These are phyloP conservation scores for Trichoderma gracile DNA, from an alignment of 2,329 filamentous ascomycete species.

Conservation along the genomic window DNA sequence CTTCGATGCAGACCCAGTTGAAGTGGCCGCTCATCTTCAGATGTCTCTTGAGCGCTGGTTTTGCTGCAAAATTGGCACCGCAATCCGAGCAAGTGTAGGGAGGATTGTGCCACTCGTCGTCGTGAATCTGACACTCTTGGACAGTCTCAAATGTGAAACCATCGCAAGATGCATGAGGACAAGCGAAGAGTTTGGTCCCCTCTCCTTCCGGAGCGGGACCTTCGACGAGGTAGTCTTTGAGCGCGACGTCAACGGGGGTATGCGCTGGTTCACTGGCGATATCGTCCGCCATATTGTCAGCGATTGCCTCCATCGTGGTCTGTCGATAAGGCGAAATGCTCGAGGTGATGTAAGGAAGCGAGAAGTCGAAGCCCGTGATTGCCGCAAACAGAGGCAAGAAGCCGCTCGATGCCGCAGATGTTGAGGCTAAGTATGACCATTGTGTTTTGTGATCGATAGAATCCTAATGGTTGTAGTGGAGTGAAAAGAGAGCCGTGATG, in stretches of 20 bases:
- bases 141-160: conserved; percentile 30
- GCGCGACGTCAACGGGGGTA: too few relatives aligned
- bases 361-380: neutral
- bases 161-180: conserved; percentile 34
- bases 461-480: neutral
- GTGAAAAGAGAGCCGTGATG: neutral
- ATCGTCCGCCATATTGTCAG: too few relatives aligned
- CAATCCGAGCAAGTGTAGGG: conserved; percentile 33
- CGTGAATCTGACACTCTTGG: conserved; percentile 33
- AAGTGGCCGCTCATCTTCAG: conserved; percentile 17
- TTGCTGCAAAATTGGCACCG: conserved; percentile 30
- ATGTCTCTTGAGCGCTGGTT: conserved; percentile 31
- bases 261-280: neutral
- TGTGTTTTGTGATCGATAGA: too few relatives aligned
- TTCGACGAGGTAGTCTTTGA: neutral
- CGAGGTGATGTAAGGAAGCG: neutral
- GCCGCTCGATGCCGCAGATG: neutral
- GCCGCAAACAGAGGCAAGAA: neutral
- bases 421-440: neutral
- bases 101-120: conserved; percentile 32
- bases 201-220: neutral
- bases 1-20: conserved; percentile 13
- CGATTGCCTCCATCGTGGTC: neutral
- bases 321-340: too few relatives aligned
- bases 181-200: conserved; percentile 20